Evolutionary conservation across 805 yeast genomes (phyloP).

Genomic region (Pichia cephalocereana): DNA sequence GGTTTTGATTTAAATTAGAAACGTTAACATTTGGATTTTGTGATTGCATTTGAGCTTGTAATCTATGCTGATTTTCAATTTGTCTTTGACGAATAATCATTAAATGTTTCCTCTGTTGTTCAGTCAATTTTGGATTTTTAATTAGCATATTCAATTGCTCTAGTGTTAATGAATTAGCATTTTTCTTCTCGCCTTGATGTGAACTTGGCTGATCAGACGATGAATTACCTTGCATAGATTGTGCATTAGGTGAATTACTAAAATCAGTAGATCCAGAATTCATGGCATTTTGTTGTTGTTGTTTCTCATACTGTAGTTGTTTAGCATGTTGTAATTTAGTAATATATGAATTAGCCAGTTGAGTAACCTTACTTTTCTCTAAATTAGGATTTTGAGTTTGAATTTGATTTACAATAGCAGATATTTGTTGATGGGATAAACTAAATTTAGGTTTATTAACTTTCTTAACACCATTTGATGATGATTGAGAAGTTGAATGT

Average conservation of each 20-base stretch:
- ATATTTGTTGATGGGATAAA: constrained; percentile 54
- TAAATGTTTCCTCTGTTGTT: constrained; percentile 36
- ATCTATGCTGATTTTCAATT: constrained; percentile 22
- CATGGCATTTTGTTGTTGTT: neutral
- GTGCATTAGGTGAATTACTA: neutral
- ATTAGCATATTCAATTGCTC: constrained; percentile 22
- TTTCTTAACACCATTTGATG: constrained; percentile 3
- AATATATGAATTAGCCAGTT: constrained; percentile 54
- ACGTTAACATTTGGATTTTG: neutral
- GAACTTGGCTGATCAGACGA: neutral
- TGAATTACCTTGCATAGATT: constrained; percentile 6
- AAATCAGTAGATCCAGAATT: neutral
- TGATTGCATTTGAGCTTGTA: constrained; percentile 20
- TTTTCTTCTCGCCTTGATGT: constrained; percentile 1
- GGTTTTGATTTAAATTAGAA: neutral
- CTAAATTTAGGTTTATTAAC: constrained; percentile 16
- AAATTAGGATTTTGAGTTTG: constrained; percentile 57
- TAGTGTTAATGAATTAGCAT: constrained; percentile 13
- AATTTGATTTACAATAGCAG: constrained; percentile 54
- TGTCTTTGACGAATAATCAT: constrained; percentile 19
- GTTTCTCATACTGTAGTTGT: constrained; percentile 20
- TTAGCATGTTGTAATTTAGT: constrained; percentile 39
- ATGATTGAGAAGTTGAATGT: neutral
- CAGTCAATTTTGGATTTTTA: constrained; percentile 31
- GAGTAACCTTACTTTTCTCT: constrained; percentile 55